Evolutionary conservation across 805 yeast genomes (phyloP), one percentile per base, ranked within the genome.

Genomic region (Spathaspora arborariae): DNA sequence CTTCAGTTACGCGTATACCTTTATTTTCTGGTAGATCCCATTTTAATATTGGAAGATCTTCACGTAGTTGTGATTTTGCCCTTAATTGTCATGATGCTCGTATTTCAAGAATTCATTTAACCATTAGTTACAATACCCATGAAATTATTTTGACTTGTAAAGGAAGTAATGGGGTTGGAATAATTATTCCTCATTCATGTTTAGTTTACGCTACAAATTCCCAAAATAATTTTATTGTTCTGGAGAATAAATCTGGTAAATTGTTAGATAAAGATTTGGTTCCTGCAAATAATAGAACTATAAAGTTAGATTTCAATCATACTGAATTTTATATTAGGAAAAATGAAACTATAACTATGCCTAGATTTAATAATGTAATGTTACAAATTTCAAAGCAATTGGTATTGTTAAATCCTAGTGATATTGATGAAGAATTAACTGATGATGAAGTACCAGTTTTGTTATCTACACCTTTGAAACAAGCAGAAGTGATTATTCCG

Each of bases 161-260:
- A 45, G 97, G 98, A 3, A 78, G 82, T 66, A 92, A 92, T 62
- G 97, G 97, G 9, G 67, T 87, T 43, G 75, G 78, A 8, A 77
- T 90, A 16, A 72, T 78, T 4, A 76, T 88, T 36, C 94, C 96
- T 0, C 65, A 62, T 45, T 56, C 66, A 15, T 72, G 75, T 45
- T 55, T 56, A 13, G 70, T 72, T 15, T 56, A 50, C 44, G 57
- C 59, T 4, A 55, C 62, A 13, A 56, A 55, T 35, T 45, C 54
- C 8, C 47, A 52, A 10, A 54, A 57, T 39, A 54, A 59, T 33
- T 67, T 54, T 45, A 51, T 54, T 9, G 46, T 64, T 8, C 45
- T 54, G 51, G 65, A 64, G 34, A 54, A 54, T 40, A 61, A 55
- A 39, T 49, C 61, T 0, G 60, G 55, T 13, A 49, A 36, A 21